Percentiles rank a stretch among this genome's conserved stretches.
phyloP scores from a whole-genome alignment of 305 asterid genomes.

The Stenogyne calaminthoides region DNA sequence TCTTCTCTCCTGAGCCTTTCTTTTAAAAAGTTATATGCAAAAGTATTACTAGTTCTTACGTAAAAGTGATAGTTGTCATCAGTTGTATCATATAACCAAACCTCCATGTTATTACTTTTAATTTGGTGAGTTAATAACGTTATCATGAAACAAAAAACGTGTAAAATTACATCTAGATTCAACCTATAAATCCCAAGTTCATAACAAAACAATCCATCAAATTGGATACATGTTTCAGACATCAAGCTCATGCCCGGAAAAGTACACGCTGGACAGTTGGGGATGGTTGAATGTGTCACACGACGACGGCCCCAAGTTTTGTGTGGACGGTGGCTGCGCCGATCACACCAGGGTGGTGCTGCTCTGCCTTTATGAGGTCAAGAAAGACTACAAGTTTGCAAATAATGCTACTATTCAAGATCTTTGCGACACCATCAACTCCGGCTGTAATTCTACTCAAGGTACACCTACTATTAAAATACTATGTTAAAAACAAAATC shows the following conservation, averaged over 20 bases:
- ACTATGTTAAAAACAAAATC: no score
- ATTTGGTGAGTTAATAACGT: no score
- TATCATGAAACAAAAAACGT: no score
- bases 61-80: no score
- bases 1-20: not conserved
- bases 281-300: constrained; percentile 56
- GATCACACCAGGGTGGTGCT: constrained; percentile 42
- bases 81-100: no score
- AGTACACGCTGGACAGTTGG: constrained; percentile 26
- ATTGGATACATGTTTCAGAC: constrained; percentile 12
- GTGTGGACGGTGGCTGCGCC: constrained; percentile 41
- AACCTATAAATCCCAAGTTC: no score
- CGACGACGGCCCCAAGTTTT: constrained; percentile 40
- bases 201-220: no score
- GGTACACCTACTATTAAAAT: not conserved
- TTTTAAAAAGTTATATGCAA: no score
- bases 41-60: no score
- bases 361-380: constrained; percentile 38
- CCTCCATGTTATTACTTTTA: no score
- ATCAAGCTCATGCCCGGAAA: constrained; percentile 25
- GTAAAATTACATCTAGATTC: no score
- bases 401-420: constrained; percentile 47
- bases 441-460: constrained; percentile 34
- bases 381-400: constrained; percentile 46
- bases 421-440: constrained; percentile 35